phyloP scores from a whole-genome alignment of 306 rosid genomes.

The Trichosanthes truncata region DNA sequence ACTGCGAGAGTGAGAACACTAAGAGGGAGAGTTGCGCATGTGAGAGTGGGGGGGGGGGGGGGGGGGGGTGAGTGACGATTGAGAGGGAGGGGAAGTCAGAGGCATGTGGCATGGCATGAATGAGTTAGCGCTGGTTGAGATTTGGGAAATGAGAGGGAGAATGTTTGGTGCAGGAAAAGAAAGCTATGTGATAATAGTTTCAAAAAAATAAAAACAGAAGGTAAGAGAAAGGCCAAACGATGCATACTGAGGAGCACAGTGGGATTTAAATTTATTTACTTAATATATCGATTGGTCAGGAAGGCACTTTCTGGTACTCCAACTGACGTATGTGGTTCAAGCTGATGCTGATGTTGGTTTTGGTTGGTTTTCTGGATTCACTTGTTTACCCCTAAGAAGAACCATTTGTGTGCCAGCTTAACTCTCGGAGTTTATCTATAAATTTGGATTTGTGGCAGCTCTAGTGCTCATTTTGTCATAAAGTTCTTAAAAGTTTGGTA shows the following conservation, averaged over 20 bases:
- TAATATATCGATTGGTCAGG: too few species aligned
- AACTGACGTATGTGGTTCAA: neutral
- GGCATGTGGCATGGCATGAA: neutral
- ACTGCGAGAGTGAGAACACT: neutral
- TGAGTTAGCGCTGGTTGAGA: neutral
- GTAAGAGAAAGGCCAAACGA: neutral
- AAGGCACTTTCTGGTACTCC: neutral
- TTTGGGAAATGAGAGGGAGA: neutral
- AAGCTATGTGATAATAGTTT: neutral
- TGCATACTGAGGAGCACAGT: neutral
- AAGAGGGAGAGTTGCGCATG: neutral
- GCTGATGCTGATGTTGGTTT: neutral
- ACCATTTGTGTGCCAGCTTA: neutral
- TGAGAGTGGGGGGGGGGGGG: too few species aligned
- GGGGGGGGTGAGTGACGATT: neutral
- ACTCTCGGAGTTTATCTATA: neutral
- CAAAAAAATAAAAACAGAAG: neutral
- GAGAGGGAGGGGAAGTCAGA: neutral
- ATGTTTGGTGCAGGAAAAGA: neutral
- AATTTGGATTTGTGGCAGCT: neutral
- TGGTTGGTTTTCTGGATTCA: neutral
- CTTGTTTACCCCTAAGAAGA: neutral
- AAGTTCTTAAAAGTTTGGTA: neutral
- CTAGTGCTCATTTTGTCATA: neutral
- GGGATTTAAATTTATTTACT: neutral